These are phyloP conservation scores for Venturia nashicola DNA, from an alignment of 2,329 filamentous ascomycete species.

Conservation along the genomic window DNA sequence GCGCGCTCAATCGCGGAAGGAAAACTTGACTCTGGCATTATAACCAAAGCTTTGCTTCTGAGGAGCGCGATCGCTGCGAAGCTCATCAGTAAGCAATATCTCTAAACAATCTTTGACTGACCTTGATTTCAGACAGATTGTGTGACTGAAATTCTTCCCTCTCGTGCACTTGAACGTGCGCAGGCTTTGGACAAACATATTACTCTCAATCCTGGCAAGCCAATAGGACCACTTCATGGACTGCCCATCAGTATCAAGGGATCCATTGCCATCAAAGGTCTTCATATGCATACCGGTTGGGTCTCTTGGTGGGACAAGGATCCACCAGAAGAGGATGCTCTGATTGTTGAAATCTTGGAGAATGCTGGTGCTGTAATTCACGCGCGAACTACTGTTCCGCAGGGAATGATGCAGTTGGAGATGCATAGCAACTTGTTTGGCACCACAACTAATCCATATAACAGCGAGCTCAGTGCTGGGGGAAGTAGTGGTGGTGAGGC, in stretches of 20 bases:
- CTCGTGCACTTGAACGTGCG: conserved; percentile 28
- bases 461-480: conserved; percentile 36
- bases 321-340: conserved; percentile 31
- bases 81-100: conserved; percentile 19
- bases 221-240: conserved; percentile 35
- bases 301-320: conserved; percentile 35
- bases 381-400: conserved; percentile 40
- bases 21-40: conserved; percentile 29
- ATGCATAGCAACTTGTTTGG: conserved; percentile 39
- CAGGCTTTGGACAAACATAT: conserved; percentile 28
- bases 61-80: conserved; percentile 42
- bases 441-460: conserved; percentile 41
- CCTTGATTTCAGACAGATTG: conserved; percentile 27
- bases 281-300: conserved; percentile 37
- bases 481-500: conserved; percentile 46
- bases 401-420: conserved; percentile 42
- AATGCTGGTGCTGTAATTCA: conserved; percentile 40
- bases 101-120: background rate
- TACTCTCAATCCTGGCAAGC: conserved; percentile 18
- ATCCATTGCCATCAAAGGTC: conserved; percentile 36
- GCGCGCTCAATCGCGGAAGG: conserved; percentile 31
- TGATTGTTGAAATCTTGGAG: conserved; percentile 35
- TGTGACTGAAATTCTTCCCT: conserved; percentile 29
- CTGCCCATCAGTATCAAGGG: conserved; percentile 42
- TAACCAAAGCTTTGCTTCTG: conserved; percentile 41